Percentiles rank a stretch among this genome's conserved stretches.
Evolutionary conservation across 169 alveolate genomes (phyloP).

Genomic region (Cryptosporidium bovis): DNA sequence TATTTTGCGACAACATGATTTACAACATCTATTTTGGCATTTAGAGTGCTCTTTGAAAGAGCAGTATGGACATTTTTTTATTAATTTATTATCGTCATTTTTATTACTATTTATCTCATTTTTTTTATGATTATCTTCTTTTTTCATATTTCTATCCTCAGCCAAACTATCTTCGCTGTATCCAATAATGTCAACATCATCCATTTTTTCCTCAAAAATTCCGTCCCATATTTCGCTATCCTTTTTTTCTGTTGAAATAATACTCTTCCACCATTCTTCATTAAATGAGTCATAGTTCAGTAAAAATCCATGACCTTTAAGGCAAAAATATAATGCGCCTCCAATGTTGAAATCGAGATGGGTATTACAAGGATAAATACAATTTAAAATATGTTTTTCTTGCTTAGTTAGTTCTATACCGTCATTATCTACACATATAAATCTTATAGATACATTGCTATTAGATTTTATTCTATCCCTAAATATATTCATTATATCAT

Average conservation of each 20-base stretch:
- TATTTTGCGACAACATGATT: slow-evolving; percentile 65
- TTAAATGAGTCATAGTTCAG: background rate
- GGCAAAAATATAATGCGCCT: slow-evolving; percentile 58
- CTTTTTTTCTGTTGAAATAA: slow-evolving; percentile 1
- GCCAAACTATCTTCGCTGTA: background rate
- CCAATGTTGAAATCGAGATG: slow-evolving; percentile 77
- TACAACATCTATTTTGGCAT: slow-evolving; percentile 63
- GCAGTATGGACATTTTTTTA: slow-evolving; percentile 49
- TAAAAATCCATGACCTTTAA: slow-evolving; percentile 50
- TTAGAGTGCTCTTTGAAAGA: slow-evolving; percentile 51
- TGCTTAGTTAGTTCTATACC: slow-evolving; percentile 3
- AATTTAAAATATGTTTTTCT: slow-evolving; percentile 32
- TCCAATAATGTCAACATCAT: background rate
- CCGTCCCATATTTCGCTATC: slow-evolving; percentile 27
- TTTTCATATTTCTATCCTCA: background rate
- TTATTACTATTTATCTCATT: slow-evolving; percentile 24
- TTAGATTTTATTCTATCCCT: background rate
- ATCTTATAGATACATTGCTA: slow-evolving; percentile 27
- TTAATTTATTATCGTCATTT: background rate
- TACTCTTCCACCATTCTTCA: slow-evolving; percentile 67
- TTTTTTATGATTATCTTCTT: background rate
- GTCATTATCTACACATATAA: slow-evolving; percentile 42
- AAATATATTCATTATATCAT: slow-evolving; percentile 35
- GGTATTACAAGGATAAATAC: slow-evolving; percentile 52
- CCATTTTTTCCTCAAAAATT: slow-evolving; percentile 18